Base-by-base conservation (phyloP, 495 filamentous ascomycete species). In the Hamigera avellanea region DNA sequence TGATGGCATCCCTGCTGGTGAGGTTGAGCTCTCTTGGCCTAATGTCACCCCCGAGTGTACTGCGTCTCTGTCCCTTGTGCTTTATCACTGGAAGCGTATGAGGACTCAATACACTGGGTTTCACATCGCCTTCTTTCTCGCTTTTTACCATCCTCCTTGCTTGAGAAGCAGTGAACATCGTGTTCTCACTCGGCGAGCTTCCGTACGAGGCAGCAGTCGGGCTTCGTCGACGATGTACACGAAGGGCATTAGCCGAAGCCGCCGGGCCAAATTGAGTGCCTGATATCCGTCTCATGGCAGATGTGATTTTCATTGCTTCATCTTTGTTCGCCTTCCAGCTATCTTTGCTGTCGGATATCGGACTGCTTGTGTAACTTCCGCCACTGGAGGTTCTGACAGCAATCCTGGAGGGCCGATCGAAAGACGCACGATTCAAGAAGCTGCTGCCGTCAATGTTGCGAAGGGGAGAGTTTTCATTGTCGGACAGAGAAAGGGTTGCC, bases 91-190 rank as follows among this genome's bases (percentile, higher is more conserved):
- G 73, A n/a, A 74, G 57, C 14, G 73, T 70, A 10, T 78, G 64
- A 32, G 80, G 80, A 36, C 77, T 78, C 33, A 86, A 56, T 12
- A 84, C 77, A 32, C 67, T 70, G 19, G 56, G 62, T 34, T 70
- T 74, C 48, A 49, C 59, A 38, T 70, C 68, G 6, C 41, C 21
- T 25, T 78, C 78, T 38, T 75, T 74, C 16, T 81, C 77, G 37
- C 66, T 71, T 56, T 73, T 79, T 15, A 78, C 76, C 77, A 85
- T 82, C 10, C 80, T 62, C 19, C 80, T 64, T 6, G 80, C 79
- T 40, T 82, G 78, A 13, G 72, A 72, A 17, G 79, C 75, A 4
- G 78, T 78, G 62, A 83, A 83, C 57, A 83, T 65, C 17, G 58
- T 60, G 40, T 66, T 54, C 33, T 79, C 77, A 32, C 59, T 70